Base-by-base conservation (phyloP, 2,329 filamentous ascomycete species). In the Phyllosticta capitalensis region DNA sequence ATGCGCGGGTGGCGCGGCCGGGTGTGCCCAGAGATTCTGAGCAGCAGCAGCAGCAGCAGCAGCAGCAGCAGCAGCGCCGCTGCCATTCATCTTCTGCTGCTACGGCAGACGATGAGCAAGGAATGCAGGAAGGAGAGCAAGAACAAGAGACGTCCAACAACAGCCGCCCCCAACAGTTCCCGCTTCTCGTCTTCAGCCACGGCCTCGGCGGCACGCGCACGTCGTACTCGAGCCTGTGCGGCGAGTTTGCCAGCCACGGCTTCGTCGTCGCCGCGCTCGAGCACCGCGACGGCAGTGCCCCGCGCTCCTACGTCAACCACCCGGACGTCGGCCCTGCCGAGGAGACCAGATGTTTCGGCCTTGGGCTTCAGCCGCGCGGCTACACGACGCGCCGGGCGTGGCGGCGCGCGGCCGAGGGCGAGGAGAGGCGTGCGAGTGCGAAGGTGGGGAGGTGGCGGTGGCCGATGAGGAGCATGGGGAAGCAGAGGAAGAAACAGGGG, bases 161-260 rank as follows among this genome's bases (percentile, higher is more conserved):
- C n/a, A n/a, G n/a, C n/a, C n/a, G n/a, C n/a, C n/a, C n/a, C n/a
- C n/a, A n/a, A n/a, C 75, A 63, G 3, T 87, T 87, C 61, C 84
- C 85, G 1, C 72, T 87, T 21, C 75, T 88, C 33, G 75, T 88
- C 21, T 88, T 88, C 69, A 85, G 82, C 65, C 85, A 88, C 68
- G 85, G 85, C 0, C 71, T 88, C 5, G 83, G 84, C 5, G 84
- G 83, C 0, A 85, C 82, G 1, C 73, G 83, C 53, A 86, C 83
- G 2, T 81, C 79, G 63, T 86, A 85, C 65, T 84, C 81, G 19
- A 78, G 79, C 17, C 74, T 87, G 1, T 87, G 84, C 64, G 83
- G 84, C 7, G 83, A 88, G 51, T 81, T 88, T 63, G 84, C 84
- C 0, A 85, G 82, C 66, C 83, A 85, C 64, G 83, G 84, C 0